phyloP scores from a whole-genome alignment of 2,329 filamentous ascomycete genomes.

The Aspergillus pseudonomiae region DNA sequence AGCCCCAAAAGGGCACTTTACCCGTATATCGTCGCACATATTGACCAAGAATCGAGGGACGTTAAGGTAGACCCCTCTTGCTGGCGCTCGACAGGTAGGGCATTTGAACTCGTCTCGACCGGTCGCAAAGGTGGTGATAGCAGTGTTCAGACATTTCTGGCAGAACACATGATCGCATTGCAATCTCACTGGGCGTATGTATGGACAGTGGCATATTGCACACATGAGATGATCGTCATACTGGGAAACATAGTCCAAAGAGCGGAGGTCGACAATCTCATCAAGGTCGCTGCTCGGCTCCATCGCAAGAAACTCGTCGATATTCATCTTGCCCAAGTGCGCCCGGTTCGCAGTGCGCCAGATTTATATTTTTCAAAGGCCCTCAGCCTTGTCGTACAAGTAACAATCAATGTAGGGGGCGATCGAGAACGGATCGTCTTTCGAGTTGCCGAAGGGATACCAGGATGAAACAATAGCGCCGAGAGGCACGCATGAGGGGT shows the following conservation, averaged over 20 bases:
- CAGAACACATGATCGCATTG: conserved; percentile 69
- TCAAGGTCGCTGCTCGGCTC: conserved; percentile 32
- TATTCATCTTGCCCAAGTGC: conserved; percentile 29
- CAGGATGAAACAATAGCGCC: conserved; percentile 27
- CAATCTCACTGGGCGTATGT: conserved; percentile 60
- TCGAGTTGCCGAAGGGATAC: conserved; percentile 20
- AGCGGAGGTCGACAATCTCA: conserved; percentile 55
- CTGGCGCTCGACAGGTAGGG: conserved; percentile 59
- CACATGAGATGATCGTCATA: conserved; percentile 66
- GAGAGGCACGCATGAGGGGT: conserved; percentile 26
- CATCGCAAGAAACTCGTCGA: conserved; percentile 36
- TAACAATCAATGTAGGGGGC: conserved; percentile 7
- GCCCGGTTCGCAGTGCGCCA: neutral
- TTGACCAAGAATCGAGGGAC: conserved; percentile 61
- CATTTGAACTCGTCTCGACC: conserved; percentile 49
- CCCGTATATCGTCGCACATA: conserved; percentile 64
- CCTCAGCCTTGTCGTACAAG: neutral
- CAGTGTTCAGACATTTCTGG: conserved; percentile 57
- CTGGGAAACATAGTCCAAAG: conserved; percentile 59
- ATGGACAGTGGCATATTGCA: conserved; percentile 66
- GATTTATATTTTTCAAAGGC: conserved; percentile 1
- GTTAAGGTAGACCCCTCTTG: conserved; percentile 39
- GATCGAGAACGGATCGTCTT: conserved; percentile 19
- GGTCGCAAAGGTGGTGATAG: conserved; percentile 43
- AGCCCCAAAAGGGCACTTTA: conserved; percentile 60